These are phyloP conservation scores for Thelonectria olida DNA, from an alignment of 2,329 filamentous ascomycete species.

Conservation along the genomic window DNA sequence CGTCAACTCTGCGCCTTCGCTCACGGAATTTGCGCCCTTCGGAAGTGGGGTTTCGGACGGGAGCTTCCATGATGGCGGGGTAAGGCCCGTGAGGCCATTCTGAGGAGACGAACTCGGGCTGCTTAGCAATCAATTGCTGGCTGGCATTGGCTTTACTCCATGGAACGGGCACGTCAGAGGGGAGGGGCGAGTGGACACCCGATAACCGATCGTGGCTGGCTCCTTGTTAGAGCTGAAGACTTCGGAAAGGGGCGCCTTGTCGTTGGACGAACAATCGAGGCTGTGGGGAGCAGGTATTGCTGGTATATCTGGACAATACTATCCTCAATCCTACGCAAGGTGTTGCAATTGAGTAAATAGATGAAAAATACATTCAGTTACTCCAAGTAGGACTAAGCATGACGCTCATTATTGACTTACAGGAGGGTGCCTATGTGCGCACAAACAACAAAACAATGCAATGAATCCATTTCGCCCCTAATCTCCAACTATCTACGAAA, in stretches of 20 bases:
- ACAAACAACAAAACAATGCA: no score
- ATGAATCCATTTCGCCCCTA: no score
- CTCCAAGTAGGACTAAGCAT: no score
- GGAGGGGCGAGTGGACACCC: neutral
- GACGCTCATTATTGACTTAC: no score
- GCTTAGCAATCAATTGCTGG: neutral
- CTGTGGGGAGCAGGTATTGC: neutral
- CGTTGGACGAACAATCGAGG: neutral
- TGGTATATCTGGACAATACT: neutral
- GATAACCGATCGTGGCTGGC: neutral
- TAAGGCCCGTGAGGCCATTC: no score
- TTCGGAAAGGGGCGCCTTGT: conserved; percentile 10
- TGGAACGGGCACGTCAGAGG: neutral
- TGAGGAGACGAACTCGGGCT: no score
- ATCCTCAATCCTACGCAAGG: no score
- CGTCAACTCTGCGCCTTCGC: neutral
- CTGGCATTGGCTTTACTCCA: neutral
- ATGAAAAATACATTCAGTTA: no score
- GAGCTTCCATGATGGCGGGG: conserved; percentile 39
- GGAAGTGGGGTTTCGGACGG: conserved; percentile 16
- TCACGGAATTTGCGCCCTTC: neutral
- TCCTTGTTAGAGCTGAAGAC: neutral
- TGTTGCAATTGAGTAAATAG: no score
- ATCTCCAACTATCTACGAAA: no score
- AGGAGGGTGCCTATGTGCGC: no score